Base-by-base conservation (phyloP, 1,284 basidiomycete genomes). In the Cutaneotrichosporon sp. region DNA sequence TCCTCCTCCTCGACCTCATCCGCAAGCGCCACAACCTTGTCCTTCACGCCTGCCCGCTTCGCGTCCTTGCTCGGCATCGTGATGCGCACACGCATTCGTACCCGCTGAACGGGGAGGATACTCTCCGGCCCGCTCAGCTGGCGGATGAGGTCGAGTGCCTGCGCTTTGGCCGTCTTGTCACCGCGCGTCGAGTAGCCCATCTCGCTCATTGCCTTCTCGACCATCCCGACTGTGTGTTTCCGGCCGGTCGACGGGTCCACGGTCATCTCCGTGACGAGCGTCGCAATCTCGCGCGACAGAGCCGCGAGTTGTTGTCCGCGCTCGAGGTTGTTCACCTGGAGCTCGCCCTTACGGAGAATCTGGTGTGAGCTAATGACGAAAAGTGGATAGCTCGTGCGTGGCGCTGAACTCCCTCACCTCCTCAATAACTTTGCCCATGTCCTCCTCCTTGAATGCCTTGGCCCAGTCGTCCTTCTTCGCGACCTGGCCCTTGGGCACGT, bases 241-340 rank as follows among this genome's bases (percentile, higher is more conserved):
- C 85, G 79, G 66, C 91, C 85, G 3, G 90, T 94, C 3, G 79
- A 75, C 1, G 94, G 96, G 66, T 98, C 93, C 31, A 97, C 91
- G 54, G 89, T 96, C 79, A 92, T 93, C 75, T 93, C 90, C 1
- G 91, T 85, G 4, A 98, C 90, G 38, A 91, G 82, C 0, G 90
- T 96, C 2, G 90, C 91, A 58, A 98, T 96, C 69, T 98, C 96
- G 62, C 85, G 86, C 57, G 89, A 86, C 34, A 96, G 74, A 3
- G 88, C 82, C 5, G 82, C 77, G 6, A 97, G 80, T 64, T 97
- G 90, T 59, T 94, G 90, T 52, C 87, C 86, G 24, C 94, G 84
- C 72, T 99, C 94, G 73, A 97, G 96, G 67, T 97, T 96, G 46
- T 90, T 90, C 22, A 98, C 89, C 77, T 99, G 94, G 5, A 99